Evolutionary conservation across 2,329 filamentous ascomycete species (phyloP).

Genomic region (Stagonosporopsis cucurbitacearum): DNA sequence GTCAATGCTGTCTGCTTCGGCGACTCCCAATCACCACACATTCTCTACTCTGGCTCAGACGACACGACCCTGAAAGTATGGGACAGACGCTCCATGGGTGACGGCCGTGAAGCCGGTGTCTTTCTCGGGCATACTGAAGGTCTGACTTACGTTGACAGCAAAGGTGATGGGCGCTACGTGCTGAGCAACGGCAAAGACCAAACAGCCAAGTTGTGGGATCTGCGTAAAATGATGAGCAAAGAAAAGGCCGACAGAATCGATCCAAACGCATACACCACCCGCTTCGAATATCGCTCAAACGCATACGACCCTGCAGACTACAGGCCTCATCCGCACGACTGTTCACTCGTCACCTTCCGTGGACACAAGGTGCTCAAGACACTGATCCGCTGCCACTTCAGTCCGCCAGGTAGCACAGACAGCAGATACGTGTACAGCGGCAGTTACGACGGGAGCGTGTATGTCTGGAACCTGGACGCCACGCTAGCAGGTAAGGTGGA

Average conservation of each 20-base stretch:
- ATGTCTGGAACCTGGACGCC: conserved; percentile 92
- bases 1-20: conserved; percentile 98
- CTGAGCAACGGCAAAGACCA: conserved; percentile 96
- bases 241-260: conserved; percentile 65
- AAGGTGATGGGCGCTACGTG: conserved; percentile 88
- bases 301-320: conserved; percentile 70
- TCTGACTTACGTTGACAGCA: conserved; percentile 74
- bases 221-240: conserved; percentile 85
- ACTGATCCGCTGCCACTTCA: conserved; percentile 94
- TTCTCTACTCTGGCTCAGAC: conserved; percentile 94
- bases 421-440: conserved; percentile 93
- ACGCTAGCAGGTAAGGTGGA: conserved; percentile 80
- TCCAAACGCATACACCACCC: conserved; percentile 63
- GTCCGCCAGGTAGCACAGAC: conserved; percentile 82
- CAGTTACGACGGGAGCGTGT: conserved; percentile 86
- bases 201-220: conserved; percentile 96
- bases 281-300: conserved; percentile 78
- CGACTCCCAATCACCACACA: conserved; percentile 85
- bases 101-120: conserved; percentile 67
- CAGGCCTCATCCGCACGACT: conserved; percentile 81
- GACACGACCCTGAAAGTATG: conserved; percentile 94
- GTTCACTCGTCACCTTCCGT: conserved; percentile 90
- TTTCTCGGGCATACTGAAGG: conserved; percentile 71
- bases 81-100: conserved; percentile 77
- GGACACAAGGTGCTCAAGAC: conserved; percentile 90